Percentiles rank a stretch among this genome's conserved stretches.
These are phyloP conservation scores for Zalerion maritima DNA, from an alignment of 495 filamentous ascomycete species.

Conservation along the genomic window DNA sequence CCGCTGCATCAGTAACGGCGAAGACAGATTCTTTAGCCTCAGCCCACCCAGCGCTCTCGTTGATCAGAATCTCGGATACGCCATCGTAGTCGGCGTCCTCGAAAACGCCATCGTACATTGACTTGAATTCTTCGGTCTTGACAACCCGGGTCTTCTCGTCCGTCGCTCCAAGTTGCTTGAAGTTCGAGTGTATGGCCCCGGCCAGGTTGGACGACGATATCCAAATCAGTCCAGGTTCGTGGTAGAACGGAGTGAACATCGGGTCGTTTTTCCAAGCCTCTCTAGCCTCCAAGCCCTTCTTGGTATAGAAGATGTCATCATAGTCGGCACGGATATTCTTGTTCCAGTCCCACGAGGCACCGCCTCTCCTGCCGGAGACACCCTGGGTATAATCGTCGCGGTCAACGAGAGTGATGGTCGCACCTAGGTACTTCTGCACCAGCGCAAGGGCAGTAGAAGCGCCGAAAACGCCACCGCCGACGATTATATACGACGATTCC, in stretches of 20 bases:
- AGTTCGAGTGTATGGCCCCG: constrained; percentile 17
- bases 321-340: constrained; percentile 11
- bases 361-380: too few species aligned
- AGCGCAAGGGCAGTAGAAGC: too few species aligned
- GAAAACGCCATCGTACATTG: constrained; percentile 10
- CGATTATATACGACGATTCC: too few species aligned
- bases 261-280: constrained; percentile 29
- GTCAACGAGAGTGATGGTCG: too few species aligned
- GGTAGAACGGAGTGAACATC: constrained; percentile 34
- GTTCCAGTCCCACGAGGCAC: constrained; percentile 13
- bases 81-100: constrained; percentile 16
- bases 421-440: too few species aligned
- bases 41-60: constrained; percentile 23
- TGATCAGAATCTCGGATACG: constrained; percentile 29
- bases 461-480: too few species aligned
- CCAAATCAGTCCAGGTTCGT: constrained; percentile 36
- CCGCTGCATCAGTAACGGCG: constrained; percentile 24
- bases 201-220: constrained; percentile 20
- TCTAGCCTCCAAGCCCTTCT: constrained; percentile 28
- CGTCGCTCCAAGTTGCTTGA: constrained; percentile 8
- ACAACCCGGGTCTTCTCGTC: constrained; percentile 14
- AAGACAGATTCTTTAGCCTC: too few species aligned
- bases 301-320: constrained; percentile 5
- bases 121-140: too few species aligned
- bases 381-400: too few species aligned